Evolutionary conservation across 345 rosid species (phyloP), one percentile per base, ranked within the genome.

Genomic region (Syzygium aqueum): DNA sequence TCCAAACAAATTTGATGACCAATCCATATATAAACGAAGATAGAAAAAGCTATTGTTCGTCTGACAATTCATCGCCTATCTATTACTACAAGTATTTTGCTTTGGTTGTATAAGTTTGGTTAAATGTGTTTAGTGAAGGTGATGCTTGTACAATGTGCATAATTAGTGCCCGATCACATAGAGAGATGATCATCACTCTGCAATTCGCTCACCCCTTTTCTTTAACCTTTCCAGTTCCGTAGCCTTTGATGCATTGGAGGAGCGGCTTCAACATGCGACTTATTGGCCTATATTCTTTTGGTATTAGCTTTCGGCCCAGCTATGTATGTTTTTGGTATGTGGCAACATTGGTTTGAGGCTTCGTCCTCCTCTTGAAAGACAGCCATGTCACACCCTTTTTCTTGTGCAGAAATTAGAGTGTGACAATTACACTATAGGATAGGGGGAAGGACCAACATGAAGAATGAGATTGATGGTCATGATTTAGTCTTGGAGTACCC

Each of bases 311-410:
- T 63, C 15, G 17, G 21, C 2, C 21, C 2, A 0, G 1, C 13
- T 3, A 3, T 14, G 37, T 28, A n/a, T 4, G 3, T 65, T 6
- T 14, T n/a, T 63, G 43, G 23, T 16, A 8, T 0, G 43, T 30
- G 23, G 3, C 22, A 0, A 30, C 11, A 30, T 30, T 1, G 0
- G 2, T 65, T 65, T 0, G 11, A 17, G 19, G 43, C 77, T 30
- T 67, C 3, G 0, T 33, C 40, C 5, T 67, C 5, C 78, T 56
- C 61, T 22, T 22, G 40, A 33, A 40, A 33, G 46, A 67, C 1
- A 0, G 46, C 3, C 0, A 1, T 9, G 2, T 33, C 46, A 3
- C 46, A 8, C 46, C 7, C 11, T 37, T 33, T 33, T 33, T 67
- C 78, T 67, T 67, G 46, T 17, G 78, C 2, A 2, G 25, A 33